These are phyloP conservation scores for Lathyrus tuberosus DNA, from an alignment of 306 rosid species.

Conservation along the genomic window DNA sequence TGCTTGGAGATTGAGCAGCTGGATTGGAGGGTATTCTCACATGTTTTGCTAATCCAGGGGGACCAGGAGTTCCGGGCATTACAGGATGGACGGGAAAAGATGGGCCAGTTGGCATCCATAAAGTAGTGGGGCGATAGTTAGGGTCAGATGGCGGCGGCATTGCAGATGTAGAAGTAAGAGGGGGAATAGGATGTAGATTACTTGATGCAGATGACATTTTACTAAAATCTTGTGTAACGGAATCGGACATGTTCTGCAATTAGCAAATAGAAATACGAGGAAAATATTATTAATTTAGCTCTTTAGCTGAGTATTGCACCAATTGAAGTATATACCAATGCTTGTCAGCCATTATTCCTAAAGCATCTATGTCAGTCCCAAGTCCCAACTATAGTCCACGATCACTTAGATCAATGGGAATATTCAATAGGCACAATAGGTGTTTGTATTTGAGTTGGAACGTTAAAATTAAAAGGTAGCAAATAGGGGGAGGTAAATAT, in stretches of 20 bases:
- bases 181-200: slow-evolving; percentile 49
- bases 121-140: slow-evolving; percentile 51
- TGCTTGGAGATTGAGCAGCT: slow-evolving; percentile 38
- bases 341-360: slow-evolving; percentile 19
- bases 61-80: slow-evolving; percentile 61
- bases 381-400: slow-evolving; percentile 3
- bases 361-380: slow-evolving; percentile 9
- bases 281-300: neutral
- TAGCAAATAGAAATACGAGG: slow-evolving; percentile 37
- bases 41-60: slow-evolving; percentile 68
- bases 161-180: slow-evolving; percentile 48
- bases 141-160: slow-evolving; percentile 53
- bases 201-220: slow-evolving; percentile 53
- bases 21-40: slow-evolving; percentile 47
- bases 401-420: slow-evolving; percentile 9
- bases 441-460: neutral
- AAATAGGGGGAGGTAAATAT: neutral
- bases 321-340: slow-evolving; percentile 24
- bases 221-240: slow-evolving; percentile 47
- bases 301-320: neutral
- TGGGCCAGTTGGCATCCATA: slow-evolving; percentile 57
- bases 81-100: slow-evolving; percentile 52
- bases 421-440: neutral
- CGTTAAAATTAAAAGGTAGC: slow-evolving; percentile 15
- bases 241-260: slow-evolving; percentile 54